These are phyloP conservation scores for Cucurbita ficifolia DNA, from an alignment of 306 rosid species.

Conservation along the genomic window DNA sequence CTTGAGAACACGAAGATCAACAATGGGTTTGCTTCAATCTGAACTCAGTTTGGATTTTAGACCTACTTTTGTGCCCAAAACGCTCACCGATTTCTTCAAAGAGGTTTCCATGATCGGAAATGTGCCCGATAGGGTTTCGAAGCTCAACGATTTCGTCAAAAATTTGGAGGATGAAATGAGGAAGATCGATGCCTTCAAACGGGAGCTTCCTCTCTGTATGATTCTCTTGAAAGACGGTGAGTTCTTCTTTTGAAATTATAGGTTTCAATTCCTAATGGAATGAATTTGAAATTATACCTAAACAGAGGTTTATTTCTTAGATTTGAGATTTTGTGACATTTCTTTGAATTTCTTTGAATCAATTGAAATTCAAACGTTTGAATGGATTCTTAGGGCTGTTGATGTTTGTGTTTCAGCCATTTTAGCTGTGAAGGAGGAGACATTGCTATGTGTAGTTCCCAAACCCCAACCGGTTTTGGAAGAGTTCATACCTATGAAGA, in stretches of 20 bases:
- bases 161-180: conserved; percentile 65
- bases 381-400: not conserved
- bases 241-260: conserved; percentile 1
- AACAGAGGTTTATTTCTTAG: not conserved
- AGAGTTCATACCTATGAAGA: conserved; percentile 76
- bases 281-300: not conserved
- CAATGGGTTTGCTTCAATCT: conserved; percentile 65
- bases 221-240: conserved; percentile 68
- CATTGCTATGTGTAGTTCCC: conserved; percentile 25
- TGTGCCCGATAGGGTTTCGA: conserved; percentile 30
- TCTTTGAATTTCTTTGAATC: not conserved
- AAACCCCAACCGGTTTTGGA: conserved; percentile 56
- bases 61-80: conserved; percentile 52
- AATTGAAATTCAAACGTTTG: not conserved
- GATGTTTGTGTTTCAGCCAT: conserved; percentile 37
- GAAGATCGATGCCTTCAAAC: conserved; percentile 93
- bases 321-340: not conserved
- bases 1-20: not conserved
- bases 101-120: conserved; percentile 29
- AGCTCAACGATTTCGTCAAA: conserved; percentile 38
- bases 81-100: conserved; percentile 54
- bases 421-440: conserved; percentile 41
- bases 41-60: conserved; percentile 72
- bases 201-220: conserved; percentile 95
- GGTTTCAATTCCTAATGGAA: not conserved